These are phyloP conservation scores for Periconia macrospinosa DNA, from an alignment of 2,329 filamentous ascomycete species.

Conservation along the genomic window DNA sequence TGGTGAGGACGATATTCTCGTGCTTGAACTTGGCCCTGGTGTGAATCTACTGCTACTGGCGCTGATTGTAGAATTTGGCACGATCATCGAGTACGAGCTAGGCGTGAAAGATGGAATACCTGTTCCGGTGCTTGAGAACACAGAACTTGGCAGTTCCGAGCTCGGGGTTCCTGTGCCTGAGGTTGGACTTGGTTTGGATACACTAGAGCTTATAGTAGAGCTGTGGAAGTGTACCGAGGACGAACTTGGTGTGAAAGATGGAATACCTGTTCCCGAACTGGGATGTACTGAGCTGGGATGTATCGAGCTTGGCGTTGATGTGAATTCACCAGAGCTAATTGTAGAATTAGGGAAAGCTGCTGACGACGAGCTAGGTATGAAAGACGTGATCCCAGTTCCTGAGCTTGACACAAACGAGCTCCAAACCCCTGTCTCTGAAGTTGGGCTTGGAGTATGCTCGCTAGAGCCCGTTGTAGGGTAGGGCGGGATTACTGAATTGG, in stretches of 20 bases:
- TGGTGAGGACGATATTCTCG: neutral
- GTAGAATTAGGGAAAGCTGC: neutral
- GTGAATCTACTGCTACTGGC: neutral
- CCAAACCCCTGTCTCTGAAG: neutral
- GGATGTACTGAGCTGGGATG: neutral
- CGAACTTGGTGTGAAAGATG: neutral
- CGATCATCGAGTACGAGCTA: neutral
- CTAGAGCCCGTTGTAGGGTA: neutral
- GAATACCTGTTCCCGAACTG: neutral
- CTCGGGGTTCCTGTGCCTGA: neutral
- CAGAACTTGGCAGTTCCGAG: neutral
- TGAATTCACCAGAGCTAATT: neutral
- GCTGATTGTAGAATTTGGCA: neutral
- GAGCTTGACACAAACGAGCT: too few species aligned
- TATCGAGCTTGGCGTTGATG: neutral
- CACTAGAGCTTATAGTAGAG: neutral
- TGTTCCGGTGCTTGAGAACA: neutral
- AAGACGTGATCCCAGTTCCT: neutral
- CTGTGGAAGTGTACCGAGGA: neutral
- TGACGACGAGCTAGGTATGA: neutral
- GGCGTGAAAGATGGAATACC: neutral
- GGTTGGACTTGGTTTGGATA: neutral
- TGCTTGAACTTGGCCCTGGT: neutral
- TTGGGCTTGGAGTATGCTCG: neutral
- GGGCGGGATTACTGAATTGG: neutral